Base-by-base conservation (phyloP, 2,329 filamentous ascomycete genomes). In the Alternaria postmessia region DNA sequence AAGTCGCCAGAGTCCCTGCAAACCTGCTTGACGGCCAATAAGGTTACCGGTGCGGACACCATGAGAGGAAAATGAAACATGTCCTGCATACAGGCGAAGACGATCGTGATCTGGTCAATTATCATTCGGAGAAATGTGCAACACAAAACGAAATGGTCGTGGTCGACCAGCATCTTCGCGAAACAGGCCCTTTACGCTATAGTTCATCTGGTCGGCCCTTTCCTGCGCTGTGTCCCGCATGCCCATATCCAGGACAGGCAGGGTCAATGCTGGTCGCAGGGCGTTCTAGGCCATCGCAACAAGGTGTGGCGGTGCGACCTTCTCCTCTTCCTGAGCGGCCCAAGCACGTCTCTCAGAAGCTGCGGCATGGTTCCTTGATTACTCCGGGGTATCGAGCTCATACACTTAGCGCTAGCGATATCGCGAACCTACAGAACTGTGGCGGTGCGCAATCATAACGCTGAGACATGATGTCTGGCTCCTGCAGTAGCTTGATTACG, bases 271-370 rank as follows among this genome's bases (percentile, higher is more conserved):
- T 61, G 38, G 66, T 51, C 52, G 52, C 53, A n/a, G 47, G 54
- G 43, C 28, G 49, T 62, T 68, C 73, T 64, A 68, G 73, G 54
- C 67, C 66, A 47, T 57, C 16, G 44, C 57, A 48, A 61, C 12
- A 38, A 55, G 42, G 44, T 70, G 68, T 71, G 69, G 72, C 71
- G 52, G 70, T 73, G 69, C 67, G 63, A 55, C 54, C 52, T 60
- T 55, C 11, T 52, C 61, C 63, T 66, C 36, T 48, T 56, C 53
- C n/a, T 61, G 47, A 61, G 56, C 39, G 60, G 59, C 56, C 58
- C 47, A 59, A 36, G 63, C 61, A 66, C 46, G 62, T 65, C 64
- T 56, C 54, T 14, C 12, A 30, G 47, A 52, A 22, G 34, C 16
- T 30, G 28, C 41, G 22, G 38, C 42, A 49, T 32, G 3, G 44